phyloP scores from a whole-genome alignment of 208 protist genomes.

The Crithidia expoeki region DNA sequence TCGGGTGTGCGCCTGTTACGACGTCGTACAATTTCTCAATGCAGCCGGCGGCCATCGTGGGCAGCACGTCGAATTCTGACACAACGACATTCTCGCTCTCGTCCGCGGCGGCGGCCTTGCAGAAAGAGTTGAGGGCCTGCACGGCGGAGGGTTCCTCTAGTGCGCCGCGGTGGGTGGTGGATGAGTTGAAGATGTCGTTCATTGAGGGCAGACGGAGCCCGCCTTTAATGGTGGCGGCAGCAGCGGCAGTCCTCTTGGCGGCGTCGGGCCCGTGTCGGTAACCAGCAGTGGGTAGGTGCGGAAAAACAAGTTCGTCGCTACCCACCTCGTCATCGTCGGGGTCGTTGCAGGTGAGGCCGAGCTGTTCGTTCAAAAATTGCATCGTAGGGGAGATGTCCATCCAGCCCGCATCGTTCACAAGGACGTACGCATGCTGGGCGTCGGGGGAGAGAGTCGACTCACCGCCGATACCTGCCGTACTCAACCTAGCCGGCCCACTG shows the following conservation, averaged over 20 bases:
- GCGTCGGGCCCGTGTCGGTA: not conserved
- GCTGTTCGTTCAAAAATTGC: conserved; percentile 70
- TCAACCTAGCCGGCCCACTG: not conserved
- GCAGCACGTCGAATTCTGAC: conserved; percentile 78
- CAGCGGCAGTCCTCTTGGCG: not conserved
- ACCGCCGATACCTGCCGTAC: not conserved
- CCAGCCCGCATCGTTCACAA: conserved; percentile 58
- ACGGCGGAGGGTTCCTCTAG: conserved; percentile 46
- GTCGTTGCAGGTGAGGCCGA: conserved; percentile 71
- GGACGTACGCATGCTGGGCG: conserved; percentile 34
- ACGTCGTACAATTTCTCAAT: conserved; percentile 74
- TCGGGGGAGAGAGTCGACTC: not conserved
- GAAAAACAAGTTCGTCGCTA: not conserved
- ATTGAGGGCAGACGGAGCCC: not conserved
- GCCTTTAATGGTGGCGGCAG: no score
- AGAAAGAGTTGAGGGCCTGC: conserved; percentile 82
- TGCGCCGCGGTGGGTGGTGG: not conserved
- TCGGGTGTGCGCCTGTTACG: conserved; percentile 66
- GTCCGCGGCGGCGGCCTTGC: conserved; percentile 52
- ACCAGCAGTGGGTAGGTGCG: conserved; percentile 1
- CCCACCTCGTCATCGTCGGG: conserved; percentile 38
- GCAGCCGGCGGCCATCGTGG: conserved; percentile 72
- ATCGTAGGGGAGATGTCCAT: conserved; percentile 65
- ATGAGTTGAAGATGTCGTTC: not conserved
- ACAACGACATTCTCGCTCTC: conserved; percentile 68